Evolutionary conservation across 495 filamentous ascomycete genomes (phyloP), one percentile per base, ranked within the genome.

Genomic region (Aspergillus baeticus): DNA sequence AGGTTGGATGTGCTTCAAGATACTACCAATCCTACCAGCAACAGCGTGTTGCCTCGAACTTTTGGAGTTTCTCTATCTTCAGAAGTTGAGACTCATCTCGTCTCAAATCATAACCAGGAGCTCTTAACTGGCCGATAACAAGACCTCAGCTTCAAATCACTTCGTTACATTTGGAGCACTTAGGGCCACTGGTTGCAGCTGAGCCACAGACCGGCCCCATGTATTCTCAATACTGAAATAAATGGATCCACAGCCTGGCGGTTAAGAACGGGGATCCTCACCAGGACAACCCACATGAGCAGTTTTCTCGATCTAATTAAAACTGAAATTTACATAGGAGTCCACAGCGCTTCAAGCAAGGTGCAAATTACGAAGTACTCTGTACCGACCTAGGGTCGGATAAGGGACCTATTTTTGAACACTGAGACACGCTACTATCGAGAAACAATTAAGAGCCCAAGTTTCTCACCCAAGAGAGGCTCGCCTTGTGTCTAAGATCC

Each of bases 221-320:
- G 34, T 47, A 55, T 39, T 33, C 52, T 37, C 23, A 17, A 39
- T 49, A 56, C 54, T 56, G 54, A 57, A 57, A 50, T 50, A 43
- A 57, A 50, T 29, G 37, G 29, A 49, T 44, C 44, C 54, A 50
- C 54, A 21, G 21, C 39, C 34, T 10, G 33, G 26, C 45, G 54
- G 54, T 37, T 57, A 50, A 45, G 45, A 31, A 57, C 54, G 54
- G 53, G 43, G 26, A 44, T 35, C 51, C 21, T 54, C 51, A 26
- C 35, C 21, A 44, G 29, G 10, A 54, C n/a, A 15, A 5, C 7
- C 29, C 38, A 10, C 38, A 20, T 10, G 20, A 36, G 44, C 22
- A 51, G 33, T 42, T 54, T 45, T 45, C 29, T 45, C 6, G 21
- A 20, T 44, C 51, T 54, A 46, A 54, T 15, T 26, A 54, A 23